Evolutionary conservation across 2,329 filamentous ascomycete genomes (phyloP).

Genomic region (Plectosphaerella plurivora): DNA sequence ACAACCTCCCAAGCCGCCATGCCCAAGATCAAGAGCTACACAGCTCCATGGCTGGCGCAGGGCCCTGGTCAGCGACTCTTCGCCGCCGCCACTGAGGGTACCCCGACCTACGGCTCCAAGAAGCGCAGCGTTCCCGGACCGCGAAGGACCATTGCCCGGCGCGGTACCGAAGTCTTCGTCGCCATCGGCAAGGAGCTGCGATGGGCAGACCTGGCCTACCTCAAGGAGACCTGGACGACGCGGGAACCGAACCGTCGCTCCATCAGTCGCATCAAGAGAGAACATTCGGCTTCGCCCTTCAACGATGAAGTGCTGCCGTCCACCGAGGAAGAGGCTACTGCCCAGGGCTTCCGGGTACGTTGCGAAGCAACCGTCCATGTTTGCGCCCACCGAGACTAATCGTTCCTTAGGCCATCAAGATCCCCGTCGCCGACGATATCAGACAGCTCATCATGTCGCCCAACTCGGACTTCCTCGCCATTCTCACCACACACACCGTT

Average conservation of each 20-base stretch:
- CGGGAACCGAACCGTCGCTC: slow-evolving; percentile 24
- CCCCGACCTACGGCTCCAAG: slow-evolving; percentile 35
- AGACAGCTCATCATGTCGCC: slow-evolving; percentile 83
- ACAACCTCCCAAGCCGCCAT: slow-evolving; percentile 41
- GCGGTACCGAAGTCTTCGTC: slow-evolving; percentile 84
- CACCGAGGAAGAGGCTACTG: slow-evolving; percentile 17
- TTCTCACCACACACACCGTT: slow-evolving; percentile 81
- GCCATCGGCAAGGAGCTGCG: slow-evolving; percentile 85
- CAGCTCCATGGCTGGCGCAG: slow-evolving; percentile 79
- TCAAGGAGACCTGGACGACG: slow-evolving; percentile 59
- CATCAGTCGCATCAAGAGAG: slow-evolving; percentile 40
- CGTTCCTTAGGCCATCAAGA: slow-evolving; percentile 62
- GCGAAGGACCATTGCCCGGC: slow-evolving; percentile 66
- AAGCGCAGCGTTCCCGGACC: slow-evolving; percentile 43
- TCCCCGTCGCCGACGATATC: slow-evolving; percentile 76
- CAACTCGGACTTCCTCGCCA: slow-evolving; percentile 73
- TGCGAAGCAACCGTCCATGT: too few relatives aligned
- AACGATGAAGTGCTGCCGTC: slow-evolving; percentile 24
- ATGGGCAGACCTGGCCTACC: slow-evolving; percentile 78
- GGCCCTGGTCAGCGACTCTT: slow-evolving; percentile 79
- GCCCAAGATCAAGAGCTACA: slow-evolving; percentile 83
- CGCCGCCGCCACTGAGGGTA: slow-evolving; percentile 37
- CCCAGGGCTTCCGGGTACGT: slow-evolving; percentile 45
- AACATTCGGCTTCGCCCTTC: slow-evolving; percentile 36
- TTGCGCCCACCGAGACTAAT: neutral